These are phyloP conservation scores for Fusarium sp. DNA, from an alignment of 2,329 filamentous ascomycete genomes.

Conservation along the genomic window DNA sequence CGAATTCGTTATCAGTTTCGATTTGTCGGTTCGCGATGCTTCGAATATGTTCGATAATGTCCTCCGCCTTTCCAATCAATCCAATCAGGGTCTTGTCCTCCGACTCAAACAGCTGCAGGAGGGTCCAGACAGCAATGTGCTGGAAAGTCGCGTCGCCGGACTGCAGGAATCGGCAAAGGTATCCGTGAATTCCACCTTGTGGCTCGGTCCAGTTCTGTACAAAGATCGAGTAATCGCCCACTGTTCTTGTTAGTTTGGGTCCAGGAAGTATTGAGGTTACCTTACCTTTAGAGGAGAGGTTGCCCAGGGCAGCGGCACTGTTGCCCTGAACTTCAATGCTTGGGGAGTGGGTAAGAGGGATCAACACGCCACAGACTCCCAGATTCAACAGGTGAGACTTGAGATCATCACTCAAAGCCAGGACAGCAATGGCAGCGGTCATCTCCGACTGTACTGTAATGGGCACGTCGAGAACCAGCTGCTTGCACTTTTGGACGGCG, in stretches of 20 bases:
- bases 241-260: constrained; percentile 63
- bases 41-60: constrained; percentile 93
- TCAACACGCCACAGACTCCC: constrained; percentile 95
- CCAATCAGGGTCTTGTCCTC: constrained; percentile 92
- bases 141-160: constrained; percentile 98
- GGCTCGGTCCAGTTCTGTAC: constrained; percentile 94
- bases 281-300: constrained; percentile 95
- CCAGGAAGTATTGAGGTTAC: constrained; percentile 5
- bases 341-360: constrained; percentile 92
- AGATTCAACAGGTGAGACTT: constrained; percentile 92
- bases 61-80: constrained; percentile 89
- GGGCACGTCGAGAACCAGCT: constrained; percentile 92
- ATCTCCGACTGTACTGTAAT: constrained; percentile 98
- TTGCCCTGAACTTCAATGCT: constrained; percentile 99
- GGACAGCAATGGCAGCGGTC: constrained; percentile 98
- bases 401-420: constrained; percentile 94
- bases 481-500: constrained; percentile 98
- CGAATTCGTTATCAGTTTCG: constrained; percentile 87
- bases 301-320: constrained; percentile 94
- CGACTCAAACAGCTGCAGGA: constrained; percentile 95
- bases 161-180: constrained; percentile 91
- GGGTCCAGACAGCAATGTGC: constrained; percentile 98
- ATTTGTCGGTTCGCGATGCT: constrained; percentile 91
- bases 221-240: constrained; percentile 97
- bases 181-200: constrained; percentile 94